A percentile compares a stretch with the other conserved stretches of the same genome.
These are phyloP conservation scores for Heterobasidion irregulare DNA, from an alignment of 1,284 basidiomycete genomes.

Conservation along the genomic window DNA sequence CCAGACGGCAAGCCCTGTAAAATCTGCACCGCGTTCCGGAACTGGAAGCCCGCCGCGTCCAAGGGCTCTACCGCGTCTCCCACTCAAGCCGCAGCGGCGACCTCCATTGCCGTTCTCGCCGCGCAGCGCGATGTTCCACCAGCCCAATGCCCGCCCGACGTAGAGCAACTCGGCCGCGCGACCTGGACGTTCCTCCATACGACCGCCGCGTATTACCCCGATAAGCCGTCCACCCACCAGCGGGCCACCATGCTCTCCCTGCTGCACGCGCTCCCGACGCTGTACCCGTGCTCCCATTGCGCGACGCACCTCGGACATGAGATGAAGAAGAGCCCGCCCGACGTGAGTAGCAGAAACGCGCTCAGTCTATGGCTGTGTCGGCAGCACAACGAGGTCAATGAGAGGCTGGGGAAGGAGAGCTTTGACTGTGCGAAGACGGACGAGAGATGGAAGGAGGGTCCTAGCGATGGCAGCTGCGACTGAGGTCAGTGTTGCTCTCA, in stretches of 20 bases:
- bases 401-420: conserved; percentile 69
- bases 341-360: conserved; percentile 58
- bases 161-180: conserved; percentile 78
- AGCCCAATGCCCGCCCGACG: conserved; percentile 79
- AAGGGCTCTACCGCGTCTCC: conserved; percentile 24
- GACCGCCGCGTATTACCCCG: conserved; percentile 90
- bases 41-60: conserved; percentile 48
- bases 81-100: conserved; percentile 31
- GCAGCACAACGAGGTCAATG: conserved; percentile 88
- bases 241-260: conserved; percentile 77
- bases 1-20: conserved; percentile 94
- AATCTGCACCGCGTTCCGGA: conserved; percentile 75
- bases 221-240: conserved; percentile 59
- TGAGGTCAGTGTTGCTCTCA: conserved; percentile 18
- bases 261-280: conserved; percentile 63
- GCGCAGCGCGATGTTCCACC: conserved; percentile 35
- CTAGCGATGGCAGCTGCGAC: conserved; percentile 81
- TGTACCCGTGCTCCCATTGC: conserved; percentile 87
- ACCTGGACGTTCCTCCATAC: conserved; percentile 97
- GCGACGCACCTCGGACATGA: conserved; percentile 72
- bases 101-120: conserved; percentile 24
- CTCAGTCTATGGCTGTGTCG: conserved; percentile 85
- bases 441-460: conserved; percentile 89
- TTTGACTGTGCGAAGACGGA: conserved; percentile 79
- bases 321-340: conserved; percentile 60